A percentile compares a stretch with the other conserved stretches of the same genome.
These are phyloP conservation scores for Colletotrichum ledebouriae DNA, from an alignment of 2,329 filamentous ascomycete species.

Conservation along the genomic window DNA sequence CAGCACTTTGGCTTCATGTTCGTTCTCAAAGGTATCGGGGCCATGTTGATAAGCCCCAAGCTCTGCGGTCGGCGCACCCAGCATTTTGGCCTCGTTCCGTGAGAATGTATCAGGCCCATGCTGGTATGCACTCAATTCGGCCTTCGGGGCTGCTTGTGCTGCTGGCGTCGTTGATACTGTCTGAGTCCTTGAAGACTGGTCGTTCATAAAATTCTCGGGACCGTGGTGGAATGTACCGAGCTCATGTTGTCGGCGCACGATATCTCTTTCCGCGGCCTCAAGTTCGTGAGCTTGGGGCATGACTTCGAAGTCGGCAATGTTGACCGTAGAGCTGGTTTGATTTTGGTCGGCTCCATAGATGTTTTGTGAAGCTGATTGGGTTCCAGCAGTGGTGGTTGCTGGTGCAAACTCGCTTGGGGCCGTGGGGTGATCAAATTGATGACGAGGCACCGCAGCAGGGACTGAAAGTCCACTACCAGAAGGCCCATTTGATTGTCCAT, in stretches of 20 bases:
- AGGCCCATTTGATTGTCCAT: constrained; percentile 11
- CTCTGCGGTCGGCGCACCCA: constrained; percentile 35
- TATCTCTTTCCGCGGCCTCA: constrained; percentile 34
- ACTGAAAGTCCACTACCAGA: not conserved
- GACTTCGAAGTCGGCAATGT: constrained; percentile 31
- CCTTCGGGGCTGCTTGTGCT: constrained; percentile 8
- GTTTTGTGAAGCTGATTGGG: not conserved
- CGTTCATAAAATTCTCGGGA: constrained; percentile 16
- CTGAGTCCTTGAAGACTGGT: not conserved
- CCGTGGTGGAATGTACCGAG: constrained; percentile 39
- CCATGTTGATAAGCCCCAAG: constrained; percentile 38
- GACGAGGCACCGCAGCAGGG: constrained; percentile 13
- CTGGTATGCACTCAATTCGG: constrained; percentile 37
- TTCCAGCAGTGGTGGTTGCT: constrained; percentile 13
- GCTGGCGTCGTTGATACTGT: not conserved
- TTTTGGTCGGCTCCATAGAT: constrained; percentile 19
- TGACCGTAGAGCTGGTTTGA: constrained; percentile 34
- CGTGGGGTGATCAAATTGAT: constrained; percentile 36
- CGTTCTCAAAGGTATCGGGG: constrained; percentile 36
- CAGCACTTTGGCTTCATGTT: constrained; percentile 38
- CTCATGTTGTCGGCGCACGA: constrained; percentile 37
- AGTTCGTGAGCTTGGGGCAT: constrained; percentile 37
- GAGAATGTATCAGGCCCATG: constrained; percentile 37
- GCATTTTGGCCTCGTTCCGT: constrained; percentile 31
- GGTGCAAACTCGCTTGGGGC: constrained; percentile 33